Base-by-base conservation (phyloP, 352 stramenopile species). In the Globisporangium uncinulatum region DNA sequence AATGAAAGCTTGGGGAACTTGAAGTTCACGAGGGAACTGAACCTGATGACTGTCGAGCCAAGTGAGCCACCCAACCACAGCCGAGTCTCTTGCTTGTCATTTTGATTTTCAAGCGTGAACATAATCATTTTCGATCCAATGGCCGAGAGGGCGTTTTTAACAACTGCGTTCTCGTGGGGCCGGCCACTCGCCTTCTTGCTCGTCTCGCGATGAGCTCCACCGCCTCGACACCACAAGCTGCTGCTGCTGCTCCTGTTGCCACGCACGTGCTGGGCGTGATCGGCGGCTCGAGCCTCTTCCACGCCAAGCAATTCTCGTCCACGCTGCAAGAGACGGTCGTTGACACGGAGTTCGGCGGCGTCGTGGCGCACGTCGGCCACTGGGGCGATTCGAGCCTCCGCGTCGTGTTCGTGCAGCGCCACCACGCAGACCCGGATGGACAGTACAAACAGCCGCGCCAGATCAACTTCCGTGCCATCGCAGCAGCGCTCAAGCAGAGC, bases 401-500 rank as follows among this genome's bases (percentile, higher is more conserved):
- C 56, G 69, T 96, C 47, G 82, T 94, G 55, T 94, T 94, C 62
- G 66, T 94, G 24, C 87, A 96, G 73, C 83, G 87, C 55, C 87
- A 96, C 61, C 81, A 92, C 60, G 77, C 83, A 0, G 78, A 89
- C 39, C 69, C 78, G 11, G 79, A 89, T 46, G 62, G 67, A 14
- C 54, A 77, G 56, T 96, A 96, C 75, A 83, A 76, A 50, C 87
- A 94, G 66, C 87, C 87, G 44, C 79, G 79, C 31, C 59, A 88
- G 56, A 93, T 96, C 65, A 96, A 96, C 79, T 96, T 82, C 67
- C 71, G 69, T 9, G 85, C 83, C 29, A 87, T 96, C 43, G 73
- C 84, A 9, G 55, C 65, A 20, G 85, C 84, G 29, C 62, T 95
- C n/a, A 79, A 90, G 60, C 49, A 71, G 34, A 52, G 71, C 15